phyloP scores from a whole-genome alignment of 805 yeast genomes.

The Candida sakaeoensis region DNA sequence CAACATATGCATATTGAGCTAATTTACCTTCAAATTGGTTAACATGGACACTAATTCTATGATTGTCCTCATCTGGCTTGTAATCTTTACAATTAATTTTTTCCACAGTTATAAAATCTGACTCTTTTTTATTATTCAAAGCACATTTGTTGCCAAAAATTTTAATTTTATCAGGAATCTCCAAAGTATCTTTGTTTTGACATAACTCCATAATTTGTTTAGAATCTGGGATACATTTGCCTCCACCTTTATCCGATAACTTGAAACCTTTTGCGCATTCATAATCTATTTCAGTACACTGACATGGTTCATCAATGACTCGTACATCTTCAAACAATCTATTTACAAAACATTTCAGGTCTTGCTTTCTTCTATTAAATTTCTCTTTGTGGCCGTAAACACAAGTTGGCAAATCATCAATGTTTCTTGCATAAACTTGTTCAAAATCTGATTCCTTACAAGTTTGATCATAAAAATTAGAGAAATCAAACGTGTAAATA shows the following conservation, averaged over 20 bases:
- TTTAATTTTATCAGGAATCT: slow-evolving; percentile 36
- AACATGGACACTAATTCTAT: slow-evolving; percentile 33
- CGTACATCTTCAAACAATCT: slow-evolving; percentile 44
- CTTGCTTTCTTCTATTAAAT: slow-evolving; percentile 59
- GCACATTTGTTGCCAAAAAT: slow-evolving; percentile 46
- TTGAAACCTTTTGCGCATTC: slow-evolving; percentile 61
- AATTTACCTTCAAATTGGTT: slow-evolving; percentile 52
- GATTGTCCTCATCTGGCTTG: slow-evolving; percentile 11
- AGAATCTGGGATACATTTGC: slow-evolving; percentile 45
- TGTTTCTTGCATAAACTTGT: slow-evolving; percentile 52
- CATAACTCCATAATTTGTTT: slow-evolving; percentile 23
- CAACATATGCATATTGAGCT: slow-evolving; percentile 56
- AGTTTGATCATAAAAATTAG: slow-evolving; percentile 45
- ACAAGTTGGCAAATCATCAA: slow-evolving; percentile 44
- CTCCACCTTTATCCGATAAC: slow-evolving; percentile 21
- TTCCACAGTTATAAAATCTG: slow-evolving; percentile 23
- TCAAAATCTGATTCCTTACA: slow-evolving; percentile 59
- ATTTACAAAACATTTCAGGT: slow-evolving; percentile 60
- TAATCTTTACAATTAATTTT: slow-evolving; percentile 35
- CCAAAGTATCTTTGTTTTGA: slow-evolving; percentile 19
- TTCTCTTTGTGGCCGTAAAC: slow-evolving; percentile 66
- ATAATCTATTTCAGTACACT: slow-evolving; percentile 61
- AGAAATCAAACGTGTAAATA: slow-evolving; percentile 50
- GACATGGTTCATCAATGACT: slow-evolving; percentile 53
- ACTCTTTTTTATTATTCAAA: slow-evolving; percentile 18